Evolutionary conservation across 345 rosid species (phyloP).

Genomic region (Pistacia atlantica): DNA sequence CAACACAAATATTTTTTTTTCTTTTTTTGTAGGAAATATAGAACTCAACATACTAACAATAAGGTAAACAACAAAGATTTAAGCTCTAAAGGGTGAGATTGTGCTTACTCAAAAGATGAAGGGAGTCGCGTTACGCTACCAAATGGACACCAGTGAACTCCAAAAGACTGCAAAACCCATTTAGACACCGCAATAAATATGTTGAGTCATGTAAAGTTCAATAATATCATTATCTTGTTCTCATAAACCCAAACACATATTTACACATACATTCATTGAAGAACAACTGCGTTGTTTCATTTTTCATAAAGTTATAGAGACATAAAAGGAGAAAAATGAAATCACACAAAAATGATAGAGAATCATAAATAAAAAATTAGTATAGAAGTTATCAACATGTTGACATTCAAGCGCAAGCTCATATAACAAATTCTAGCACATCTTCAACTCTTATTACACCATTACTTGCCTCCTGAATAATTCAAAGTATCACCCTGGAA

Average conservation of each 20-base stretch:
- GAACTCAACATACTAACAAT: no score
- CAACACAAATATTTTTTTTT: background rate
- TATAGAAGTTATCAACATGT: background rate
- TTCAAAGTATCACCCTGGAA: background rate
- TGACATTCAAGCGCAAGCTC: background rate
- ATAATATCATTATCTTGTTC: background rate
- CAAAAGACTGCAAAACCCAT: conserved; percentile 72
- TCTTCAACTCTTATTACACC: no score
- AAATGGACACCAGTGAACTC: conserved; percentile 96
- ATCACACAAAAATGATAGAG: background rate
- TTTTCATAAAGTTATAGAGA: conserved; percentile 8
- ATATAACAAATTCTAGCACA: no score
- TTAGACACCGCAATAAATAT: conserved; percentile 22
- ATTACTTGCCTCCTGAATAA: background rate
- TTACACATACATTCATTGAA: background rate
- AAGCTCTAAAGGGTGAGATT: conserved; percentile 11
- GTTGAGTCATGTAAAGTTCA: conserved; percentile 8
- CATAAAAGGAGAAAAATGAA: background rate
- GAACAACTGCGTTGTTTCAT: background rate
- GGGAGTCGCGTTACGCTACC: conserved; percentile 77
- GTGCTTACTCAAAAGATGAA: conserved; percentile 76
- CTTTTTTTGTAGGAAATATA: no score
- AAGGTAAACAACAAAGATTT: background rate
- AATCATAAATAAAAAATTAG: background rate
- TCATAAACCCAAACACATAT: background rate